Evolutionary conservation across 768 basidiomycete species (phyloP), one percentile per base, ranked within the genome.

Genomic region (Hirschioporus abietinus): DNA sequence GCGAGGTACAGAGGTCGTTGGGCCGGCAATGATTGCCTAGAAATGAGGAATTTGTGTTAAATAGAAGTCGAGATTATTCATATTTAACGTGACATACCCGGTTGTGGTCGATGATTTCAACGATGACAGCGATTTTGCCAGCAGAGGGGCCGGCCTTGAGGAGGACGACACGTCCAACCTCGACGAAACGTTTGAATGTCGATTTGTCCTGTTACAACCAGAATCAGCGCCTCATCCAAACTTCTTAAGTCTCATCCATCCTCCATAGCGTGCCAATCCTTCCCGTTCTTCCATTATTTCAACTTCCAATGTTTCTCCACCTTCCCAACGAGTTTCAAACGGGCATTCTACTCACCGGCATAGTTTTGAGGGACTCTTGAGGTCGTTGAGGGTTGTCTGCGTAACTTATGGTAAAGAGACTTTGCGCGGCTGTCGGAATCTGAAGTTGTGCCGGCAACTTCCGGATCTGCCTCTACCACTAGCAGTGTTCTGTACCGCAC

Each of bases 41-140:
- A 30, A 3, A 30, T 30, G 8, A 30, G 8, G 30, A 64, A 23
- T 57, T n/a, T 26, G 59, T 35, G 20, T 63, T 36, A 63, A 24
- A 23, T 35, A 58, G 42, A 30, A 30, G 35, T 24, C 1, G 59
- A 15, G 58, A 61, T 30, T 30, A 5, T 57, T 35, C 25, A 25
- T 60, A 42, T 12, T 24, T n/a, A 62, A 20, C 15, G 12, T 12
- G 23, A 78, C 91, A 68, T 76, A 97, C 96, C 77, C 96, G 88
- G 84, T 95, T 96, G 86, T 99, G 96, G 87, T 99, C 97, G 70
- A 99, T 96, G 79, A 99, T 96, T 80, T 99, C 95, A 63, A 88
- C 89, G 77, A 99, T 96, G 70, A 95, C 91, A 66, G 97, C 97
- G 73, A 97, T 93, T 78, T 89, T 91, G 71, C 95, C 95, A 60